Evolutionary conservation across 225 moss, liverwort and hornwort species (phyloP), one percentile per base, ranked within the genome.

Genomic region (Polytrichum commune): DNA sequence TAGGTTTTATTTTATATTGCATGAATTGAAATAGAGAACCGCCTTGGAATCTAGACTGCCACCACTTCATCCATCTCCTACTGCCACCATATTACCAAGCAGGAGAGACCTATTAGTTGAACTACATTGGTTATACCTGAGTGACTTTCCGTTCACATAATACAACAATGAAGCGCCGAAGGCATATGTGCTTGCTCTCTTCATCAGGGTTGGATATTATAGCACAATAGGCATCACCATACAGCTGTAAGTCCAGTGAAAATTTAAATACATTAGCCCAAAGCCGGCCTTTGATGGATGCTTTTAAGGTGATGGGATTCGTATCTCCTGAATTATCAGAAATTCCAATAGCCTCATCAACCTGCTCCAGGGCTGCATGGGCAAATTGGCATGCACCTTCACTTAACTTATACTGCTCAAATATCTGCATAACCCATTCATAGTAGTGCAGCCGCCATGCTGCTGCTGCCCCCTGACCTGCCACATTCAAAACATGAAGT

Each of bases 341-440:
- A 26, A 84, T 80, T 66, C 83, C 88, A 24, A 91, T 79, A 55
- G 91, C 98, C 80, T 91, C 91, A 74, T 98, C 94, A 18, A 98
- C 98, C 75, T 95, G 91, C 77, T 95, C 95, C 61, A 98, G 85
- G 27, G 98, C 95, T 60, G 98, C 98, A 85, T 91, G 98, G 3
- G 98, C 98, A 83, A 98, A 98, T 81, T 93, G 92, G 77, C 91
- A 88, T 57, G 98, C 98, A 54, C 98, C 98, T 77, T 95, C 98
- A 72, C 94, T 98, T 19, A 98, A 75, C 66, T 83, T 93, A 75
- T 98, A 95, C 71, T 95, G 98, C 75, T 98, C 98, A 84, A 98
- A 98, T 60, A 98, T 88, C 83, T 98, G 98, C 98, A 98, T 98
- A 38, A 98, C 94, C 98, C 98, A 95, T 75, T 98, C 98, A 72